Conservation (phyloP, 2,329 filamentous ascomycete genomes). For the Blastomyces gilchristii region DNA sequence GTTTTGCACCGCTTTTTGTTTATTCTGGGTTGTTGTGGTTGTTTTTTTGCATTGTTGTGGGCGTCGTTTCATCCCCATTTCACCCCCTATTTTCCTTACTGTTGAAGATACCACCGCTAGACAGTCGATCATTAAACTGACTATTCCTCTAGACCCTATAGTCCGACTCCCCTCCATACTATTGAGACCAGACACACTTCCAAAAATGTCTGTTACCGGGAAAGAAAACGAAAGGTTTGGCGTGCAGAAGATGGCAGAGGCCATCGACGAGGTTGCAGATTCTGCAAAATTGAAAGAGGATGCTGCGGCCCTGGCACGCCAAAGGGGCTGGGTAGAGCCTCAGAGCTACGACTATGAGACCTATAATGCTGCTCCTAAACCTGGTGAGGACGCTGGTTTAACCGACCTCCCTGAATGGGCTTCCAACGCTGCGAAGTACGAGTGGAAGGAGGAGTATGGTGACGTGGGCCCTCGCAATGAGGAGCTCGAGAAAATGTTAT, state of each 20-base stretch:
- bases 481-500: slow-evolving; percentile 66
- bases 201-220: neutral
- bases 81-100: neutral
- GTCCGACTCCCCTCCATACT: neutral
- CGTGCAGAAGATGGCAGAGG: neutral
- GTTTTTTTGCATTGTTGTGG: neutral
- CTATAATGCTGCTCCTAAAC: slow-evolving; percentile 19
- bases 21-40: neutral
- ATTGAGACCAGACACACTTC: neutral
- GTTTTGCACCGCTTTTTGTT: neutral
- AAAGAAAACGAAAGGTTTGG: neutral
- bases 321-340: slow-evolving; percentile 32
- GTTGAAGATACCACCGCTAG: neutral
- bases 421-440: slow-evolving; percentile 57
- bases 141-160: neutral
- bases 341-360: slow-evolving; percentile 30
- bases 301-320: slow-evolving; percentile 24
- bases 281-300: slow-evolving; percentile 20
- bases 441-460: slow-evolving; percentile 76
- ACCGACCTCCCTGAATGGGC: slow-evolving; percentile 37
- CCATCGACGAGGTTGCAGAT: neutral
- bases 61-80: neutral
- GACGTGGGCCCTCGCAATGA: slow-evolving; percentile 66
- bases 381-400: slow-evolving; percentile 14
- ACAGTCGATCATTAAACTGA: neutral